Percentiles rank a stretch among this genome's conserved stretches.
Evolutionary conservation across 116 monocot genomes (phyloP).

Genomic region (Posidonia oceanica): DNA sequence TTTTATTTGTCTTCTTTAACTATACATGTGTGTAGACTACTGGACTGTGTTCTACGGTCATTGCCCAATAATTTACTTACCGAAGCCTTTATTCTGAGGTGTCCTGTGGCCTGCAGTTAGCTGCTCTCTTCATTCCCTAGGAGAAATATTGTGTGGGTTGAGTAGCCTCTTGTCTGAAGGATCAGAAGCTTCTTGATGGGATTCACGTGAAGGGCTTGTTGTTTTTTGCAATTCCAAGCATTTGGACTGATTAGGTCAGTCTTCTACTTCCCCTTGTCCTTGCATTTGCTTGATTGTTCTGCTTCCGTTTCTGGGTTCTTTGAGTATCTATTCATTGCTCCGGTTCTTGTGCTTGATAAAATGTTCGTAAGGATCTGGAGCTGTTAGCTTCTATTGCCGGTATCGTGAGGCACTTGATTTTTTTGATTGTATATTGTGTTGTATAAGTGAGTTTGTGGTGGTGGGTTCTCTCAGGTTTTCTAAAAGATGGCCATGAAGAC

Average conservation of each 20-base stretch:
- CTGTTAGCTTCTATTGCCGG: neutral
- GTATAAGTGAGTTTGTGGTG: neutral
- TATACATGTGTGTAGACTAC: neutral
- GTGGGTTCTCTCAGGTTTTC: neutral
- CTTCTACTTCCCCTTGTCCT: neutral
- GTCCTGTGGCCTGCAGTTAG: neutral
- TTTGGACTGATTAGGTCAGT: slow-evolving; percentile 4
- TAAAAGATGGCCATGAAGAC: neutral
- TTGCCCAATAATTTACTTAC: neutral
- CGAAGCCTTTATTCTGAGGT: neutral
- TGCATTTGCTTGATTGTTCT: neutral
- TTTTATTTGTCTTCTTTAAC: neutral
- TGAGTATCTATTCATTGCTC: neutral
- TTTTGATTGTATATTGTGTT: neutral
- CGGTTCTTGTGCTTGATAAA: slow-evolving; percentile 1
- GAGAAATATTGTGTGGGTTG: neutral
- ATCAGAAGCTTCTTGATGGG: neutral
- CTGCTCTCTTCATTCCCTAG: slow-evolving; percentile 1
- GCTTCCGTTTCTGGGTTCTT: neutral
- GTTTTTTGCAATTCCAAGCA: neutral
- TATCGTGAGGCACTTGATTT: neutral
- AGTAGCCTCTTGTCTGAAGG: neutral
- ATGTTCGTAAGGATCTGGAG: neutral
- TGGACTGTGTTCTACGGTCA: neutral
- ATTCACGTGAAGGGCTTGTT: neutral